A percentile compares a stretch with the other conserved stretches of the same genome.
Conservation (phyloP, 2,329 filamentous ascomycete genomes). For the Nothomitra cinnamomea region DNA sequence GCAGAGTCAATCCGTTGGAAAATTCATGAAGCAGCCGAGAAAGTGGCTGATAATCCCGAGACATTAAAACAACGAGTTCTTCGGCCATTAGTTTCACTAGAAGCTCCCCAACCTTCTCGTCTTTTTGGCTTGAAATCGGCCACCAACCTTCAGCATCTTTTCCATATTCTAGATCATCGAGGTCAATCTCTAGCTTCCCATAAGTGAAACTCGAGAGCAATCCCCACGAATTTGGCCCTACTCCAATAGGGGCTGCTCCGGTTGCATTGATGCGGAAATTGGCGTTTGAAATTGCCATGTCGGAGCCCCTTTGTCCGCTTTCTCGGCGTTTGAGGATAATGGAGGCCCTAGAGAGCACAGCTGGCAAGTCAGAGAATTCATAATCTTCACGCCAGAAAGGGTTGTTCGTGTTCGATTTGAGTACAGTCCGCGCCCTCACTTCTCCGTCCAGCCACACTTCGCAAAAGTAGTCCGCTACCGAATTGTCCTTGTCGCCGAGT, state of each 20-base stretch:
- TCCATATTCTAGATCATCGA: constrained; percentile 61
- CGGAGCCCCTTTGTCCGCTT: background rate
- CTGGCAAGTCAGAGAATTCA: constrained; percentile 57
- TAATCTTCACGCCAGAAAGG: constrained; percentile 75
- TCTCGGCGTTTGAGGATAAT: constrained; percentile 49
- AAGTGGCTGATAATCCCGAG: constrained; percentile 68
- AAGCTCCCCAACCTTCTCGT: constrained; percentile 66
- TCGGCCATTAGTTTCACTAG: constrained; percentile 70
- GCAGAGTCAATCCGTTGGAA: constrained; percentile 62
- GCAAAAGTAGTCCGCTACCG: constrained; percentile 48
- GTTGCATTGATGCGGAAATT: background rate
- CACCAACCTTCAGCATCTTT: constrained; percentile 77
- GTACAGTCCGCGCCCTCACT: constrained; percentile 56
- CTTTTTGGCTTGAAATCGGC: constrained; percentile 58
- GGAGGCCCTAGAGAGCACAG: constrained; percentile 49
- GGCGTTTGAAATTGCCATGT: background rate
- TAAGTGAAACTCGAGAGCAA: constrained; percentile 34
- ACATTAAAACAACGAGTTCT: constrained; percentile 76
- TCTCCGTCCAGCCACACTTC: constrained; percentile 70
- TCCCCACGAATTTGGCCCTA: constrained; percentile 13
- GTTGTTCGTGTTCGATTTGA: constrained; percentile 51
- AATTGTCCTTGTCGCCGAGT: constrained; percentile 16
- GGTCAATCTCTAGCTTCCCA: constrained; percentile 64
- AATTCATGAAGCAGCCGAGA: constrained; percentile 76
- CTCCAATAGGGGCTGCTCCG: background rate